Base-by-base conservation (phyloP, 31 red algal species). In the Asparagopsis taxiformis region DNA sequence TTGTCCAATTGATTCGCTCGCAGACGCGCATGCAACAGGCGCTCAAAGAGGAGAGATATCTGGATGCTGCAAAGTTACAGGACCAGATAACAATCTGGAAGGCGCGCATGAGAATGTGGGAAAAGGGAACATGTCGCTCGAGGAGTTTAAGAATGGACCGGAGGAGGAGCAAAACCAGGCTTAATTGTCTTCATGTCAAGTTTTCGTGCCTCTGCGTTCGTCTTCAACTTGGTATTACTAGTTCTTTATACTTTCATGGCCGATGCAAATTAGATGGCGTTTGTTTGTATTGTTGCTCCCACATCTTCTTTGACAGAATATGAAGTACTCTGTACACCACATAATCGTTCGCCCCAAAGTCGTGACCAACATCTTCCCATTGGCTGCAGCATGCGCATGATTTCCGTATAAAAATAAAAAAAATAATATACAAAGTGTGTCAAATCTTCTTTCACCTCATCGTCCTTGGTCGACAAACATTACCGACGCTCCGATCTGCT, bases 51-150 rank as follows among this genome's bases (percentile, higher is more conserved):
- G 59, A 91, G 36, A 24, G 77, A 8, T 91, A 75, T 62, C 19
- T 64, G 31, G 77, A 82, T 36, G 87, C 87, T 3, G 69, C 75
- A 2, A 56, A 66, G 15, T 36, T 91, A 0, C 87, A 82, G 24
- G 87, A 91, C 43, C 64, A 74, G 32, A 77, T 91, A 41, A 70
- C 70, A 3, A 22, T 76, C 8, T 91, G 87, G 87, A 58, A 62
- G 23, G 77, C 79, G 8, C 19, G 87, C n/a, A 24, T 91, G 52
- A 13, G 70, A 10, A 74, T 77, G 70, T 91, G 87, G 87, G 87
- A 91, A 56, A 72, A 80, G 81, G 81, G 31, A 19, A 59, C 35
- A 68, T 85, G 3, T 50, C 75, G 35, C 46, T 85, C 16, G 81
- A 85, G 25, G 37, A 62, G 6, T 46, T 46, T 15, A 23, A 29